These are phyloP conservation scores for Diplodia mutila DNA, from an alignment of 2,329 filamentous ascomycete genomes.

Conservation along the genomic window DNA sequence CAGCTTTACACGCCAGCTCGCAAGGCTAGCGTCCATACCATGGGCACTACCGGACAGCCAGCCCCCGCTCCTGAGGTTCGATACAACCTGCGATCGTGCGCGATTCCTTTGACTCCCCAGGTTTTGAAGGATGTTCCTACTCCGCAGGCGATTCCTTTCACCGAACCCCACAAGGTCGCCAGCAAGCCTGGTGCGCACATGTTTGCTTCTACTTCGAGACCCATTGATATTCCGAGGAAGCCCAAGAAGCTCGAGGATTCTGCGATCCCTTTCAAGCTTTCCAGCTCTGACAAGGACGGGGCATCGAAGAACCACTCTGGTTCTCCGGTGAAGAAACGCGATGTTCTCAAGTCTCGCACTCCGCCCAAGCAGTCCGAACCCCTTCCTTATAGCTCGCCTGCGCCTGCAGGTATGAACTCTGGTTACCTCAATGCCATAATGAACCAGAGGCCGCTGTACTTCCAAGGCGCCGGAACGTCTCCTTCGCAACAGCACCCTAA, in stretches of 20 bases:
- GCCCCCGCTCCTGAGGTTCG: not conserved
- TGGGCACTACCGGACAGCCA: not conserved
- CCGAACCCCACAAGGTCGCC: constrained; percentile 17
- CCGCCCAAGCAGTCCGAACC: constrained; percentile 38
- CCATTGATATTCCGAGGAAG: constrained; percentile 11
- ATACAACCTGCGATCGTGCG: constrained; percentile 14
- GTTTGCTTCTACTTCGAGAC: not conserved
- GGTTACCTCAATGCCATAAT: constrained; percentile 22
- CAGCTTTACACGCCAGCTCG: constrained; percentile 37
- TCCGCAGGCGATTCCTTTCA: not conserved
- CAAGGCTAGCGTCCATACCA: constrained; percentile 41
- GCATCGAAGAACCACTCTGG: not conserved
- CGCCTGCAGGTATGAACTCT: constrained; percentile 26
- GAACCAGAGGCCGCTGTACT: constrained; percentile 18
- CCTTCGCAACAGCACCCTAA: constrained; percentile 7
- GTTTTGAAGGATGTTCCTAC: not conserved
- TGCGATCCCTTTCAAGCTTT: constrained; percentile 17
- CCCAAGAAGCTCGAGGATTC: constrained; percentile 8
- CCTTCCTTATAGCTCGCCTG: constrained; percentile 25
- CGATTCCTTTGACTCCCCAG: constrained; percentile 1
- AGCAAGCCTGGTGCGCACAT: not conserved
- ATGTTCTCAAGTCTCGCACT: constrained; percentile 26
- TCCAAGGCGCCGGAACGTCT: constrained; percentile 29
- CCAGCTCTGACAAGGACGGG: constrained; percentile 3
- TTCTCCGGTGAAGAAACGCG: constrained; percentile 13